Conservation (phyloP, 345 rosid species). For the Hibiscus tridactylites region DNA sequence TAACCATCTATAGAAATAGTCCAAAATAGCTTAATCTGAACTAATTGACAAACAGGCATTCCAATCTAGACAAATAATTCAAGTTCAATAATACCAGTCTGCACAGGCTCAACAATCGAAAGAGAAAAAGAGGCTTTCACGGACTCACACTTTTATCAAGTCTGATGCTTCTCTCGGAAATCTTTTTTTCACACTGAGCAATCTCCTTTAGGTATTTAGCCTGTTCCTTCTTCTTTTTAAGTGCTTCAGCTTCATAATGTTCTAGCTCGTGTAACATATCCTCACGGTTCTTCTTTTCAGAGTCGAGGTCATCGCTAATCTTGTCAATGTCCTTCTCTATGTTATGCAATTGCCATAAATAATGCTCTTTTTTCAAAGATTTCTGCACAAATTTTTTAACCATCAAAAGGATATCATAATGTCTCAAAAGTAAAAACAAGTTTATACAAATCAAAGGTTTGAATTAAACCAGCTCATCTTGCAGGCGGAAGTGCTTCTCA, state of each 20-base stretch:
- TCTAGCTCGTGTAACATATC: conserved; percentile 62
- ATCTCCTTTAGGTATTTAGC: conserved; percentile 76
- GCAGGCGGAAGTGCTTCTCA: conserved; percentile 80
- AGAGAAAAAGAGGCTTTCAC: background rate
- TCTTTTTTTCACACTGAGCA: conserved; percentile 65
- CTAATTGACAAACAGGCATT: background rate
- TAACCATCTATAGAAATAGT: background rate
- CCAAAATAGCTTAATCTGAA: background rate
- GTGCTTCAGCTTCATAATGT: conserved; percentile 50
- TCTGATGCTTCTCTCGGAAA: conserved; percentile 58
- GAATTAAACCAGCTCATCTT: conserved; percentile 71
- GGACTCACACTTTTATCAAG: conserved; percentile 70
- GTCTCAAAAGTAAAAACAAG: background rate
- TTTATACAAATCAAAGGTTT: background rate
- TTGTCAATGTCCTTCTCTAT: conserved; percentile 64
- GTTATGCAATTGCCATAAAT: conserved; percentile 75
- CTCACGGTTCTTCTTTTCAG: conserved; percentile 51
- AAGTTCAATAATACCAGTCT: background rate
- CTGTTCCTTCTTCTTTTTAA: conserved; percentile 65
- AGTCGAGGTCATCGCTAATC: conserved; percentile 52
- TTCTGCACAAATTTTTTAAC: conserved; percentile 42
- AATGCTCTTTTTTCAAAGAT: conserved; percentile 75
- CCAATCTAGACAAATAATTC: background rate
- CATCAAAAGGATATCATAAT: background rate
- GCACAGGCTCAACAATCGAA: background rate